Conservation (phyloP, 2,329 filamentous ascomycete genomes). For the Penicillium digitatum region DNA sequence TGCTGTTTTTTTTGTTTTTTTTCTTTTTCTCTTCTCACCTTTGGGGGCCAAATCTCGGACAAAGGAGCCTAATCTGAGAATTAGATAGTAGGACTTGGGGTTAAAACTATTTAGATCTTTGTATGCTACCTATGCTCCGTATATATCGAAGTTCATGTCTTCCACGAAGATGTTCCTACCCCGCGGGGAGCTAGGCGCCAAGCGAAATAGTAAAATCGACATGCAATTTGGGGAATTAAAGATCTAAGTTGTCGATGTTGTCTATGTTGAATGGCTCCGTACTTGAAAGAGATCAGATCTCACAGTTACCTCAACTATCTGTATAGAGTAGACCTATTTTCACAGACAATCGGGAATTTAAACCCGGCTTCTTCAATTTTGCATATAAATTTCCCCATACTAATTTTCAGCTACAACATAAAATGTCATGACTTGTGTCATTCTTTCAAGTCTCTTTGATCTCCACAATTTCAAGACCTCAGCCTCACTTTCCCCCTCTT, state of each 20-base stretch:
- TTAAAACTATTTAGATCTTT: no score
- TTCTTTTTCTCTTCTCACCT: background rate
- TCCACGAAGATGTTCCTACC: background rate
- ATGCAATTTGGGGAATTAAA: no score
- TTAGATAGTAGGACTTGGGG: background rate
- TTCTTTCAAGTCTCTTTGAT: slow-evolving; percentile 15
- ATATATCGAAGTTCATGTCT: background rate
- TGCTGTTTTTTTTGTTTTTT: background rate
- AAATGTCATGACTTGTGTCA: background rate
- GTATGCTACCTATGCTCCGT: no score
- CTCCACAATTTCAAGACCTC: slow-evolving; percentile 12
- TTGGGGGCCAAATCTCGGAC: slow-evolving; percentile 6
- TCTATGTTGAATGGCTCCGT: no score
- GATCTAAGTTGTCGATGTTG: no score
- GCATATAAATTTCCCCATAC: no score
- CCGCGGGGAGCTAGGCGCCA: background rate
- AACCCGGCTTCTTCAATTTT: no score
- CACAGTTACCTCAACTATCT: no score
- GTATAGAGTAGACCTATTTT: no score
- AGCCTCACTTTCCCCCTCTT: slow-evolving; percentile 16
- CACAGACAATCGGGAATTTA: no score
- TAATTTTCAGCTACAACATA: no score
- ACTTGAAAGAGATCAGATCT: no score
- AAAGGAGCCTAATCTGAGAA: background rate
- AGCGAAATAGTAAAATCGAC: slow-evolving; percentile 1